These are phyloP conservation scores for Drechslerella coelobrocha DNA, from an alignment of 2,329 filamentous ascomycete species.

Conservation along the genomic window DNA sequence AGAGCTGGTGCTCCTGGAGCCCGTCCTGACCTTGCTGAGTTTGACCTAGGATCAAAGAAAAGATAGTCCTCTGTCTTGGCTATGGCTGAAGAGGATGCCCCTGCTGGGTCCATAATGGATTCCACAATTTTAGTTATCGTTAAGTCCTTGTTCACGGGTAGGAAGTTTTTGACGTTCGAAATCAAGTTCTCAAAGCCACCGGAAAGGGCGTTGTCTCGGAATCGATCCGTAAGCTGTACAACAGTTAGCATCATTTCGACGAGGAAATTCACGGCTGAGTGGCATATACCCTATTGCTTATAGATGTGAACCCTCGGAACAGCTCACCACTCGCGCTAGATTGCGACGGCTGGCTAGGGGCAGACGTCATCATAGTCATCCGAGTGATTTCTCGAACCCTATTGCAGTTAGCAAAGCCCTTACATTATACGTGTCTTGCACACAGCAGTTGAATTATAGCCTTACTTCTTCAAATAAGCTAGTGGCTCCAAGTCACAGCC, in stretches of 20 bases:
- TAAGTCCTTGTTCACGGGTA: slow-evolving; percentile 93
- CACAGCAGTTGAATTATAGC: too few species aligned
- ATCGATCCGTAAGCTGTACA: slow-evolving; percentile 76
- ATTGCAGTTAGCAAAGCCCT: slow-evolving; percentile 49
- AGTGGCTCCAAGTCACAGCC: slow-evolving; percentile 79
- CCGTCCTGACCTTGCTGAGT: slow-evolving; percentile 77
- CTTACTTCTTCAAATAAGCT: slow-evolving; percentile 83
- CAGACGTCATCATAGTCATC: slow-evolving; percentile 96
- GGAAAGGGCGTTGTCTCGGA: slow-evolving; percentile 83
- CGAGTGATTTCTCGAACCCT: slow-evolving; percentile 91
- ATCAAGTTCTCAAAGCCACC: slow-evolving; percentile 93
- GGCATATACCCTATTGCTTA: slow-evolving; percentile 71
- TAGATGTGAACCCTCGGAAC: slow-evolving; percentile 89
- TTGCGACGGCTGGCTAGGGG: slow-evolving; percentile 70
- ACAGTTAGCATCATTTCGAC: background rate
- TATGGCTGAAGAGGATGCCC: slow-evolving; percentile 88
- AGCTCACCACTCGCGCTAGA: slow-evolving; percentile 70
- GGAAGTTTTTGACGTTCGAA: slow-evolving; percentile 94
- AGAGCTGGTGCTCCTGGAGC: slow-evolving; percentile 59
- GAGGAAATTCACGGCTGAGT: background rate
- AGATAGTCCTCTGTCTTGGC: slow-evolving; percentile 96
- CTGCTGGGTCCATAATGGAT: slow-evolving; percentile 93
- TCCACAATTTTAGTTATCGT: slow-evolving; percentile 98
- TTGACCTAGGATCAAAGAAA: slow-evolving; percentile 93
- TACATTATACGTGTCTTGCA: too few species aligned